Percentiles rank a stretch among this genome's conserved stretches.
These are phyloP conservation scores for Vitis hybrid DNA, from an alignment of 177 flowering plant genomes.

Conservation along the genomic window DNA sequence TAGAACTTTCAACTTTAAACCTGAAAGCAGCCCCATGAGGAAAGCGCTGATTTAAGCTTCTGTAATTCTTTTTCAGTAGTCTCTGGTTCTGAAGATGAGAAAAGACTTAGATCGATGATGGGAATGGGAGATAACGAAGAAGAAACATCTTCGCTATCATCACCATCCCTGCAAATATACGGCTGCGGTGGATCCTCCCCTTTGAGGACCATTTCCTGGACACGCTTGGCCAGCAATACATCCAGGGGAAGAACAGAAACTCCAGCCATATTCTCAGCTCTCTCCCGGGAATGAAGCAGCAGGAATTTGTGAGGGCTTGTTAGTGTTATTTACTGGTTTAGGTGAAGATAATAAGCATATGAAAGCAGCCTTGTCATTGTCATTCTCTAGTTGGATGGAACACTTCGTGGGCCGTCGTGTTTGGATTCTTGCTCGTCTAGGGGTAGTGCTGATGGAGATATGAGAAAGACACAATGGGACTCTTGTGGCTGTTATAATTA, in stretches of 20 bases:
- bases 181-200: slow-evolving; percentile 27
- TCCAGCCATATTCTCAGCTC: slow-evolving; percentile 21
- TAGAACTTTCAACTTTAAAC: slow-evolving; percentile 3
- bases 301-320: background rate
- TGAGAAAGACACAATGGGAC: too few relatives aligned
- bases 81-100: slow-evolving; percentile 12
- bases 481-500: too few relatives aligned
- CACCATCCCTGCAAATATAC: slow-evolving; percentile 22
- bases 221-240: slow-evolving; percentile 30
- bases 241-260: slow-evolving; percentile 20
- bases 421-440: too few relatives aligned
- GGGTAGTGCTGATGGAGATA: too few relatives aligned
- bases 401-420: too few relatives aligned
- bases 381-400: too few relatives aligned
- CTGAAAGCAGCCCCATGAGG: slow-evolving; percentile 49
- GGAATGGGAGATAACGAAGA: slow-evolving; percentile 15
- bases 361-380: too few relatives aligned
- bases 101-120: slow-evolving; percentile 28
- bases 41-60: slow-evolving; percentile 34
- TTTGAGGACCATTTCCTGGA: slow-evolving; percentile 33
- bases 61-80: slow-evolving; percentile 18
- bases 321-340: background rate
- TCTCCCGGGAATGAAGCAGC: background rate
- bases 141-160: slow-evolving; percentile 2
- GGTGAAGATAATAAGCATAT: too few relatives aligned